Conservation (phyloP, 176 grass and related monocot species). For the Eleusine indica region DNA sequence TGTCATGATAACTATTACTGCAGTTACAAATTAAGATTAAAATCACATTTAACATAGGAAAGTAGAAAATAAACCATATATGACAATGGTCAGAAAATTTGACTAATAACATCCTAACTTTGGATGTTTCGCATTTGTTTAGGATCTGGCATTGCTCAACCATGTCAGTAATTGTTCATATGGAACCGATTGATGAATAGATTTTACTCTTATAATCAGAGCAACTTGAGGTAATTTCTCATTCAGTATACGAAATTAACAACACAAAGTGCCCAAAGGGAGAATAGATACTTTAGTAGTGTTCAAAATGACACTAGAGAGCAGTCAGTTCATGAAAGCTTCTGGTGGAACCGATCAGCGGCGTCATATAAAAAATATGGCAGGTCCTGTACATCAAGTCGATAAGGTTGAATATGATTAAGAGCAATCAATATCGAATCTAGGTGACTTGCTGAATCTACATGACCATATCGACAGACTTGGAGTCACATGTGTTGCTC, state of each 20-base stretch:
- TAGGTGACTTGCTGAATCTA: not conserved
- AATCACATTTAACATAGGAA: slow-evolving; percentile 20
- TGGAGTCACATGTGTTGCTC: not conserved
- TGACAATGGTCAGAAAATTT: slow-evolving; percentile 25
- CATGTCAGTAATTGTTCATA: not conserved
- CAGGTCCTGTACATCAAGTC: not conserved
- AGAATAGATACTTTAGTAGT: slow-evolving; percentile 12
- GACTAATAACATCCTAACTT: slow-evolving; percentile 11
- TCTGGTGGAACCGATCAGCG: not conserved
- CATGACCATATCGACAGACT: not conserved
- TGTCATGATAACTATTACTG: slow-evolving; percentile 87
- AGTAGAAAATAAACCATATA: slow-evolving; percentile 19
- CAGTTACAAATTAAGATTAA: slow-evolving; percentile 40
- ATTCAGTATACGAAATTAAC: slow-evolving; percentile 17
- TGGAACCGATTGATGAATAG: not conserved
- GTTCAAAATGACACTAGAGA: not conserved
- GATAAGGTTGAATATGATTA: not conserved
- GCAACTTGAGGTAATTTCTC: not conserved
- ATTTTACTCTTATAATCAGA: slow-evolving; percentile 2
- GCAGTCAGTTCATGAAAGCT: not conserved
- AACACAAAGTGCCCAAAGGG: not conserved
- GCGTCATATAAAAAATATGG: not conserved
- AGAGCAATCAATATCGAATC: not conserved
- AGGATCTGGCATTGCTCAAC: slow-evolving; percentile 8
- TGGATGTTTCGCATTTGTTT: not conserved